These are phyloP conservation scores for Jackrogersella minutella DNA, from an alignment of 495 filamentous ascomycete genomes.

Conservation along the genomic window DNA sequence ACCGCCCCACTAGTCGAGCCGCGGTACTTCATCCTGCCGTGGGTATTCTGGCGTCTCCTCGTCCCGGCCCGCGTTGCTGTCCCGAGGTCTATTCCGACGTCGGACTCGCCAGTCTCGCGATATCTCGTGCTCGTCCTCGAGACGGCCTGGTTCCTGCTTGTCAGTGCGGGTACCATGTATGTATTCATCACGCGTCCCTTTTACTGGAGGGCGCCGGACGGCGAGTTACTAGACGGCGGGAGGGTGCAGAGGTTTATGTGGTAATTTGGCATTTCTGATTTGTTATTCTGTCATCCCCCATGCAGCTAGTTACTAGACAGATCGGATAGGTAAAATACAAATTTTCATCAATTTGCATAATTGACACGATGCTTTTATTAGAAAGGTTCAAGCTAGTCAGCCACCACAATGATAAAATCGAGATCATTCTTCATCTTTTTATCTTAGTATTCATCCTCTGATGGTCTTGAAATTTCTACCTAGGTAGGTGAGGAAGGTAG, in stretches of 20 bases:
- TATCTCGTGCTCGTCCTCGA: constrained; percentile 67
- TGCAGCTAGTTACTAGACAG: neutral
- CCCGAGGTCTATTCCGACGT: neutral
- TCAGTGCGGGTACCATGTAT: constrained; percentile 79
- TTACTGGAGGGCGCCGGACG: constrained; percentile 66
- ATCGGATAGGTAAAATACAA: neutral
- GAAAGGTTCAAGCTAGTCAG: neutral
- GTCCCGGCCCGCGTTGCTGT: constrained; percentile 59
- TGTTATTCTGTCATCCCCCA: neutral
- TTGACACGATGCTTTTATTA: neutral
- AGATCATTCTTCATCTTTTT: neutral
- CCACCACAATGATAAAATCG: neutral
- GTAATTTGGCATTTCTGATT: constrained; percentile 51
- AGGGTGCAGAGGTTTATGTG: constrained; percentile 93
- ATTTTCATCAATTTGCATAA: neutral
- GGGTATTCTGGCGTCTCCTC: constrained; percentile 91
- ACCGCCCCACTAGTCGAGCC: constrained; percentile 94
- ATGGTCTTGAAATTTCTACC: constrained; percentile 2
- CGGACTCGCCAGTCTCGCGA: constrained; percentile 13
- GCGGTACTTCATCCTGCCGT: constrained; percentile 92
- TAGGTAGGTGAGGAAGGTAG: neutral
- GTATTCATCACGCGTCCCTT: constrained; percentile 83
- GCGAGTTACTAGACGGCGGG: constrained; percentile 70
- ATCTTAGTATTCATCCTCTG: constrained; percentile 23
- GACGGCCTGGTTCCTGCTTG: constrained; percentile 76